phyloP scores from a whole-genome alignment of 1,284 basidiomycete genomes.

The Neolentinus lepideus region DNA sequence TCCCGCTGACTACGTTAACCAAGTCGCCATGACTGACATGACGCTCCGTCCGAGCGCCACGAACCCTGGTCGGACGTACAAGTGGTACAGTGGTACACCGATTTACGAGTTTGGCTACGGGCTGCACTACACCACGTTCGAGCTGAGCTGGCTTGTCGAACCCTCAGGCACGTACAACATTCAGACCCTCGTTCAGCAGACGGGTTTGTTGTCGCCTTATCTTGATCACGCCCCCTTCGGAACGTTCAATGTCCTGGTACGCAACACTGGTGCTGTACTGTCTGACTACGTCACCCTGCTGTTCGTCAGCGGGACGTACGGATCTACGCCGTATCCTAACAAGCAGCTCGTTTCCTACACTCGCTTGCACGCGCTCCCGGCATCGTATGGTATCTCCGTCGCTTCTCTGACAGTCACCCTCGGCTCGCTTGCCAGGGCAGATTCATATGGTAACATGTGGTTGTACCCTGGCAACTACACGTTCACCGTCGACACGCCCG shows the following conservation, averaged over 20 bases:
- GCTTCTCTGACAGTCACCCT: conserved; percentile 38
- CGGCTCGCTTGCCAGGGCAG: conserved; percentile 42
- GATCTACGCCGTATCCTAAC: conserved; percentile 42
- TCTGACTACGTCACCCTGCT: conserved; percentile 53
- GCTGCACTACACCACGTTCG: conserved; percentile 47
- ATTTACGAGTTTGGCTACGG: conserved; percentile 46
- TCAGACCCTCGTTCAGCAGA: conserved; percentile 26
- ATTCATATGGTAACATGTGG: conserved; percentile 37
- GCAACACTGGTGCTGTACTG: conserved; percentile 38
- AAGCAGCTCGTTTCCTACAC: conserved; percentile 45
- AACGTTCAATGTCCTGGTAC: conserved; percentile 38
- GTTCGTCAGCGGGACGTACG: conserved; percentile 39
- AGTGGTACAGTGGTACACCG: conserved; percentile 44
- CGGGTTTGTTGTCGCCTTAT: conserved; percentile 16
- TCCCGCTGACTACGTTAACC: conserved; percentile 37
- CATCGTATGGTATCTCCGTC: conserved; percentile 25
- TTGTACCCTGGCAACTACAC: conserved; percentile 40
- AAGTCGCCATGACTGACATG: conserved; percentile 53
- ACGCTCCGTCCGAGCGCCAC: conserved; percentile 36
- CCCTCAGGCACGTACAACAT: conserved; percentile 33
- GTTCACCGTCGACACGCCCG: conserved; percentile 34
- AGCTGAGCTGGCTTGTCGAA: conserved; percentile 25
- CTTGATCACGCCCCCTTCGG: conserved; percentile 40
- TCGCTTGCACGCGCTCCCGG: conserved; percentile 32
- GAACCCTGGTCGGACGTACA: conserved; percentile 50